A percentile compares a stretch with the other conserved stretches of the same genome.
These are phyloP conservation scores for Aspergillus eucalypticola DNA, from an alignment of 2,329 filamentous ascomycete species.

Conservation along the genomic window DNA sequence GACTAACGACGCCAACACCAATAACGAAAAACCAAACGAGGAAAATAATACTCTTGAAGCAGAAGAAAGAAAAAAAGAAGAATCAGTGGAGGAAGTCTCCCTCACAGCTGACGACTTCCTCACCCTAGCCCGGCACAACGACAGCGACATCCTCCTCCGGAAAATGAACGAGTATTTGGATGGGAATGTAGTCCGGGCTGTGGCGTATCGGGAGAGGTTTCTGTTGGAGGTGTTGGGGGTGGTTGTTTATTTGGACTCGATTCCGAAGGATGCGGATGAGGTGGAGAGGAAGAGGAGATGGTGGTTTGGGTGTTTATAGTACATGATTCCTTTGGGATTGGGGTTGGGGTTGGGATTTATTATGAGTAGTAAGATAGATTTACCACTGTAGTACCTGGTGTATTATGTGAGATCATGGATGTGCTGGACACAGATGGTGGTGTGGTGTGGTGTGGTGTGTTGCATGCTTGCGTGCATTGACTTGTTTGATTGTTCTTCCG, in stretches of 20 bases:
- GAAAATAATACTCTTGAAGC: too few species aligned
- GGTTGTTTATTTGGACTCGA: not conserved
- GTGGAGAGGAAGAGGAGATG: not conserved
- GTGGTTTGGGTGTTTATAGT: not conserved
- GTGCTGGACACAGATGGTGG: not conserved
- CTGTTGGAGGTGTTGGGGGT: conserved; percentile 19
- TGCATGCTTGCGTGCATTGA: not conserved
- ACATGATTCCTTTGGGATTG: too few species aligned
- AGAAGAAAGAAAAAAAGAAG: not conserved
- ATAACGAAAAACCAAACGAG: not conserved
- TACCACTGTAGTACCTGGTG: too few species aligned
- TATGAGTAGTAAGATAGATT: too few species aligned
- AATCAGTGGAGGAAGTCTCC: not conserved
- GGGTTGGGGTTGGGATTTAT: too few species aligned
- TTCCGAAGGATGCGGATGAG: not conserved
- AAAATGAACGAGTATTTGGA: not conserved
- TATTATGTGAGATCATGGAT: not conserved
- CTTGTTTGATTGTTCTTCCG: too few species aligned
- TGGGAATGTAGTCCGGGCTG: not conserved
- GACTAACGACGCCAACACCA: too few species aligned
- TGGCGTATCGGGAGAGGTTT: conserved; percentile 14
- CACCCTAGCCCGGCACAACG: not conserved
- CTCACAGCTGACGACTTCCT: not conserved
- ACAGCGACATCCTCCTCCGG: not conserved
- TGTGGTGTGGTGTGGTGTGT: not conserved